These are phyloP conservation scores for Pichia kluyveri DNA, from an alignment of 805 yeast genomes.

Conservation along the genomic window DNA sequence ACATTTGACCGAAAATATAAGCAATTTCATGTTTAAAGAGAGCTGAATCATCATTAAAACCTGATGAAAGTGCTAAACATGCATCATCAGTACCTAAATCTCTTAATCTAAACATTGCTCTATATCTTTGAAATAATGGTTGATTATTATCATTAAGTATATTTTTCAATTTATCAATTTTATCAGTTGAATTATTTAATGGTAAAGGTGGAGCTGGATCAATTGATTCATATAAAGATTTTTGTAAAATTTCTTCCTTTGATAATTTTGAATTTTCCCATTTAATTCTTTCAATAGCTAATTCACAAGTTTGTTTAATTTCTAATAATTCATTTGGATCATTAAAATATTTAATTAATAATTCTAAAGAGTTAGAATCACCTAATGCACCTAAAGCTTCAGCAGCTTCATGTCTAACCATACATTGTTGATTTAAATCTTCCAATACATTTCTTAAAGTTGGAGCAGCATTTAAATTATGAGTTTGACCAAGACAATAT, in stretches of 20 bases:
- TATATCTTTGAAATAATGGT: conserved; percentile 86
- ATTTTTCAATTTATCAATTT: conserved; percentile 54
- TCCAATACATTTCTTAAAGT: conserved; percentile 62
- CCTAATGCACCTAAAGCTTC: conserved; percentile 97
- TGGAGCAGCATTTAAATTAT: conserved; percentile 71
- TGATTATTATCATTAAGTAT: conserved; percentile 67
- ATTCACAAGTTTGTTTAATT: conserved; percentile 94
- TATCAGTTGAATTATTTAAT: conserved; percentile 35
- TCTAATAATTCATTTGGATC: conserved; percentile 68
- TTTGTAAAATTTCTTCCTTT: conserved; percentile 60
- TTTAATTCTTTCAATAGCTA: conserved; percentile 88
- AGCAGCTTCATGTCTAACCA: conserved; percentile 99
- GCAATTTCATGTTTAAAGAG: conserved; percentile 97
- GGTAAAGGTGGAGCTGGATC: conserved; percentile 99
- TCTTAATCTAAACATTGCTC: conserved; percentile 97
- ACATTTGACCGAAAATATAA: conserved; percentile 94
- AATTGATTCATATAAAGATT: conserved; percentile 73
- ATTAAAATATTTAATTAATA: conserved; percentile 56
- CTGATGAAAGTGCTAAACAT: conserved; percentile 81
- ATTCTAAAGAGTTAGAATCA: conserved; percentile 58
- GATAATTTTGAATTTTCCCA: conserved; percentile 76
- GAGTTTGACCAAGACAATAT: conserved; percentile 92
- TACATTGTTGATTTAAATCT: conserved; percentile 64
- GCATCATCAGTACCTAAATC: conserved; percentile 94
- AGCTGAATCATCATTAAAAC: conserved; percentile 85